Evolutionary conservation across 345 rosid species (phyloP).

Genomic region (Brassica juncea): DNA sequence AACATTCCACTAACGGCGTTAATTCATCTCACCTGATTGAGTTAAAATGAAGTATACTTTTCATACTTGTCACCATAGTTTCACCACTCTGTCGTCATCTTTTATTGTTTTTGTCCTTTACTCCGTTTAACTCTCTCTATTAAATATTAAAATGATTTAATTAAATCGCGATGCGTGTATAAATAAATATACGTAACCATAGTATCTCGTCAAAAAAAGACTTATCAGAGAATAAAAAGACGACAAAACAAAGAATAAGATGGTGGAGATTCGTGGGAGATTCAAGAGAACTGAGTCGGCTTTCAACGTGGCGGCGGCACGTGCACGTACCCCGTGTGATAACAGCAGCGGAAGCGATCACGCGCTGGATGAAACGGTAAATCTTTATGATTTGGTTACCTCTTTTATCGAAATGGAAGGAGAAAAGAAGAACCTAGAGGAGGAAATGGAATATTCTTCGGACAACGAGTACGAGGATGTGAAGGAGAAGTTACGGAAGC

Average conservation of each 20-base stretch:
- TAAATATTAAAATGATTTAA: not conserved
- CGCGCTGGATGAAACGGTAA: conserved; percentile 42
- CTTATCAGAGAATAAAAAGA: not conserved
- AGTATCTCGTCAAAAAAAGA: not conserved
- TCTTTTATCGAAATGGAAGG: conserved; percentile 68
- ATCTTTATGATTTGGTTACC: conserved; percentile 69
- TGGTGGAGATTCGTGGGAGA: conserved; percentile 40
- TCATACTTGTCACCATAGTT: conserved; percentile 25
- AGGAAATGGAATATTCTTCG: not conserved
- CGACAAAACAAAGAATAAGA: conserved; percentile 17
- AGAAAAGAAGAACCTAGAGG: not conserved
- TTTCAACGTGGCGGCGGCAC: conserved; percentile 43
- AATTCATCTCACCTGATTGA: not conserved
- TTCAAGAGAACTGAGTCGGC: conserved; percentile 49
- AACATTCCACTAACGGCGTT: not conserved
- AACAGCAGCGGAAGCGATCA: conserved; percentile 75
- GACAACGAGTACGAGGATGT: conserved; percentile 46
- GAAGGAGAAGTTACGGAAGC: conserved; percentile 39
- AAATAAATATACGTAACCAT: conserved; percentile 25
- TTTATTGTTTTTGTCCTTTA: conserved; percentile 31
- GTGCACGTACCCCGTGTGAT: conserved; percentile 43
- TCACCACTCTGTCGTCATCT: conserved; percentile 41
- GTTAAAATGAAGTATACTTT: not conserved
- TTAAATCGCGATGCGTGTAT: not conserved
- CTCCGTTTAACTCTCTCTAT: not conserved